phyloP scores from a whole-genome alignment of 2,329 filamentous ascomycete species.

The Gremmenia infestans region DNA sequence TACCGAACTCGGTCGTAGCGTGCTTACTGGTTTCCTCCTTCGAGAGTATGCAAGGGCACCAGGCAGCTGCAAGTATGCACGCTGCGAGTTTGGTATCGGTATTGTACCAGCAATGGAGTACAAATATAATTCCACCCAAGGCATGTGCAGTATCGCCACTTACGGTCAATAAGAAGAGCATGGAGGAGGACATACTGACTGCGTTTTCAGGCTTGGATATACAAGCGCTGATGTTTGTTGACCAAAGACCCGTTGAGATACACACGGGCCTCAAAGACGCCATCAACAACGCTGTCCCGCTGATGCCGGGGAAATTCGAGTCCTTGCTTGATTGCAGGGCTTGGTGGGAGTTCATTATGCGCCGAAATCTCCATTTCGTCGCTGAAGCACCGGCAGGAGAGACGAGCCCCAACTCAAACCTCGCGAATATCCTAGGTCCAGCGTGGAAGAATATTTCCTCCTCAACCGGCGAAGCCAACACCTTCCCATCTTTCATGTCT shows the following conservation, averaged over 20 bases:
- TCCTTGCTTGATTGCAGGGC: neutral
- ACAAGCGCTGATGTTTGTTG: slow-evolving; percentile 4
- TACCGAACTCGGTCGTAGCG: slow-evolving; percentile 1
- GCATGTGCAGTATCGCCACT: neutral
- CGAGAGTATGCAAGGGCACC: slow-evolving; percentile 5
- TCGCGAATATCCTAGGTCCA: neutral
- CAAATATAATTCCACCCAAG: neutral
- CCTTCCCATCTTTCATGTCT: too few relatives aligned
- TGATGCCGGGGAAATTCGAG: neutral
- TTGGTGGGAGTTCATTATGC: slow-evolving; percentile 1
- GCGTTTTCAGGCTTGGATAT: slow-evolving; percentile 5
- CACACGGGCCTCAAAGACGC: neutral
- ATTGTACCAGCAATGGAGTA: neutral
- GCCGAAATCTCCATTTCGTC: slow-evolving; percentile 6
- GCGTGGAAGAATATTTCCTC: neutral
- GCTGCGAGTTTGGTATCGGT: slow-evolving; percentile 1
- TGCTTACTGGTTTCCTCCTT: slow-evolving; percentile 7
- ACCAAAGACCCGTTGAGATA: neutral
- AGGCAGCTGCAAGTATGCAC: neutral
- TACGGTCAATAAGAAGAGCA: neutral
- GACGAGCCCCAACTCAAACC: neutral
- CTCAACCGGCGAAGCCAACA: too few relatives aligned
- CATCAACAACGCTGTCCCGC: neutral
- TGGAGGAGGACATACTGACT: slow-evolving; percentile 2
- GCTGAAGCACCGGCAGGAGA: neutral